Evolutionary conservation across 2,329 filamentous ascomycete species (phyloP).

Genomic region (Fonsecaea erecta): DNA sequence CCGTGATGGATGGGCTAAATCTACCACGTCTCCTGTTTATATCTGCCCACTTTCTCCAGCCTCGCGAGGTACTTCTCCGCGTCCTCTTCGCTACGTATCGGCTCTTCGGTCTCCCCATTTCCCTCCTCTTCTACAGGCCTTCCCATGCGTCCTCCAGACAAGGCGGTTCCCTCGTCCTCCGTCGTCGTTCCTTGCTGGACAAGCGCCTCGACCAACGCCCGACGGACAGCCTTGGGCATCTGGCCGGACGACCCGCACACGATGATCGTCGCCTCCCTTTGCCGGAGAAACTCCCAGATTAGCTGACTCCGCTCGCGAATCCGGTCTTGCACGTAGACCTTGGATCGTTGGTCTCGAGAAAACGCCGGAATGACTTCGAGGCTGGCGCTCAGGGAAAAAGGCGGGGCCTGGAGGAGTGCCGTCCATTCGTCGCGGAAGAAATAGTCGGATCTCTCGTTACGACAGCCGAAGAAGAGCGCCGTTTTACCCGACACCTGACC

Average conservation of each 20-base stretch:
- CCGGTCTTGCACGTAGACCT: slow-evolving; percentile 70
- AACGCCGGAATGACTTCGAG: slow-evolving; percentile 68
- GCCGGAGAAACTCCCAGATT: slow-evolving; percentile 59
- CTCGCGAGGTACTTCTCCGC: slow-evolving; percentile 61
- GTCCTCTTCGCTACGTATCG: slow-evolving; percentile 46
- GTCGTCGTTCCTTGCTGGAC: slow-evolving; percentile 41
- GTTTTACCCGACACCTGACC: slow-evolving; percentile 48
- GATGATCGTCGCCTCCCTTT: slow-evolving; percentile 57
- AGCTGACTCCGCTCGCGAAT: slow-evolving; percentile 57
- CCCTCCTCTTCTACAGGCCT: slow-evolving; percentile 50
- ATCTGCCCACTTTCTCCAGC: slow-evolving; percentile 67
- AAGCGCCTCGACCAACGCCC: slow-evolving; percentile 68
- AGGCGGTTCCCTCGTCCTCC: slow-evolving; percentile 52
- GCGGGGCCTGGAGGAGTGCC: slow-evolving; percentile 38
- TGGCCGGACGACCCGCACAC: slow-evolving; percentile 64
- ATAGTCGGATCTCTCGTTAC: slow-evolving; percentile 75
- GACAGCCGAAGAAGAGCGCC: slow-evolving; percentile 81
- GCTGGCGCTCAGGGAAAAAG: slow-evolving; percentile 38
- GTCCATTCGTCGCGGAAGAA: slow-evolving; percentile 82
- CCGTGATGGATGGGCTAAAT: too few relatives aligned
- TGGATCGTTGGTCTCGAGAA: slow-evolving; percentile 68
- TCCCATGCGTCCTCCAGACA: neutral
- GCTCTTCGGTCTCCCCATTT: slow-evolving; percentile 47
- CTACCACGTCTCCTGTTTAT: slow-evolving; percentile 73
- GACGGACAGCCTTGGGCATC: slow-evolving; percentile 72